Evolutionary conservation across 495 filamentous ascomycete genomes (phyloP), one percentile per base, ranked within the genome.

Genomic region (Podospora bellae-mahoneyi): DNA sequence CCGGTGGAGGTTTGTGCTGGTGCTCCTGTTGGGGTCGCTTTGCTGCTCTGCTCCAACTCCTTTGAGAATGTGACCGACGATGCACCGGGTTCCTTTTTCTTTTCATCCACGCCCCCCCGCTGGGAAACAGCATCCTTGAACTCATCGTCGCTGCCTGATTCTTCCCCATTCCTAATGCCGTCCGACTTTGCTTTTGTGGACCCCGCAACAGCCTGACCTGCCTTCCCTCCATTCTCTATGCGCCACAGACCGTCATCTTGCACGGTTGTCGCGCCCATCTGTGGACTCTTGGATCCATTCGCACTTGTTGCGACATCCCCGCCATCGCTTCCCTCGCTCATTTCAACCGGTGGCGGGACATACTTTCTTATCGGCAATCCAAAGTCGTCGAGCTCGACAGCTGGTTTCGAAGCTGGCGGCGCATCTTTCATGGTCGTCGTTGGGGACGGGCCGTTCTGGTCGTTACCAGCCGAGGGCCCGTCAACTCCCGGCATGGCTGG

Each of bases 321-420:
- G 28, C 30, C 58, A 10, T 57, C 19, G 3, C 62, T 60, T 27
- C 34, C 63, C 15, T 59, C 27, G 23, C 57, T 27, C 23, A 26
- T 16, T 7, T 34, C 44, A 3, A 66, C 48, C 60, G 71, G 69
- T n/a, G 71, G 69, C 23, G 71, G 68, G 34, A 66, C 75, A 53
- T 76, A 76, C 68, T 82, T 83, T 72, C 72, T 76, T 39, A 86
- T 78, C 56, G 83, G 84, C 62, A 88, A 75, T 27, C 85, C 84
- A 73, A 87, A 88, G 58, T 88, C 85, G 73, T 88, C 85, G 23
- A 80, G 64, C 69, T 87, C 78, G 69, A 74, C 75, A 57, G 68
- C 26, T 18, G 64, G n/a, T 53, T 34, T 18, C 34, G 66, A 53
- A 54, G 60, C 55, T n/a, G 60, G 32, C 32, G 66, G 62, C 19